phyloP scores from a whole-genome alignment of 2,329 filamentous ascomycete species.

The Pestalotiopsis sp. region DNA sequence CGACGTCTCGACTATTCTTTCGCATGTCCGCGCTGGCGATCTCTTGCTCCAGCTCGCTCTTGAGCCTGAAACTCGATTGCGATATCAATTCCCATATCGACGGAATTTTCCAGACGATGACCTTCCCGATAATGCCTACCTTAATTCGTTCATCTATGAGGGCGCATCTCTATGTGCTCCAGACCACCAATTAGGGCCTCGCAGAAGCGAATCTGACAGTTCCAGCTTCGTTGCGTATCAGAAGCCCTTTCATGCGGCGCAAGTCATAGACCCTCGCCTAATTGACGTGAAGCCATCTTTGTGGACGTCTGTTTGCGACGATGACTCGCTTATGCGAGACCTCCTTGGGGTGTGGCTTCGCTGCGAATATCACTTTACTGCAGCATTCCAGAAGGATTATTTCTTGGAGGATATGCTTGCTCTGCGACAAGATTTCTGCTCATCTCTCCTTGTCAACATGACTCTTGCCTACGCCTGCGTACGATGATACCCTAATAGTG shows the following conservation, averaged over 20 bases:
- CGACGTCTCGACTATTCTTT: constrained; percentile 33
- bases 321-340: constrained; percentile 38
- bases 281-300: constrained; percentile 30
- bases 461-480: constrained; percentile 40
- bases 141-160: constrained; percentile 32
- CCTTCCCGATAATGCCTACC: constrained; percentile 29
- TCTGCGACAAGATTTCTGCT: constrained; percentile 36
- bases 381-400: constrained; percentile 40
- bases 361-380: constrained; percentile 39
- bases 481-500: constrained; percentile 18
- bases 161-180: constrained; percentile 18
- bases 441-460: constrained; percentile 41
- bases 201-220: background rate
- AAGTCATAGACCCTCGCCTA: constrained; percentile 36
- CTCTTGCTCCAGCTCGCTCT: constrained; percentile 40
- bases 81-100: constrained; percentile 42
- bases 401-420: constrained; percentile 42
- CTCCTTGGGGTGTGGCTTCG: constrained; percentile 30
- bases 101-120: constrained; percentile 33
- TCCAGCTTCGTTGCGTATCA: constrained; percentile 25
- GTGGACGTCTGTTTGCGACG: constrained; percentile 39
- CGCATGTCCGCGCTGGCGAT: constrained; percentile 38
- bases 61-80: constrained; percentile 38
- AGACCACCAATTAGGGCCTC: background rate
- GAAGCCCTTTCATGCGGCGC: constrained; percentile 40